Percentiles rank a stretch among this genome's conserved stretches.
Evolutionary conservation across 2,329 filamentous ascomycete genomes (phyloP).

Genomic region (Pseudomassariella vexata): DNA sequence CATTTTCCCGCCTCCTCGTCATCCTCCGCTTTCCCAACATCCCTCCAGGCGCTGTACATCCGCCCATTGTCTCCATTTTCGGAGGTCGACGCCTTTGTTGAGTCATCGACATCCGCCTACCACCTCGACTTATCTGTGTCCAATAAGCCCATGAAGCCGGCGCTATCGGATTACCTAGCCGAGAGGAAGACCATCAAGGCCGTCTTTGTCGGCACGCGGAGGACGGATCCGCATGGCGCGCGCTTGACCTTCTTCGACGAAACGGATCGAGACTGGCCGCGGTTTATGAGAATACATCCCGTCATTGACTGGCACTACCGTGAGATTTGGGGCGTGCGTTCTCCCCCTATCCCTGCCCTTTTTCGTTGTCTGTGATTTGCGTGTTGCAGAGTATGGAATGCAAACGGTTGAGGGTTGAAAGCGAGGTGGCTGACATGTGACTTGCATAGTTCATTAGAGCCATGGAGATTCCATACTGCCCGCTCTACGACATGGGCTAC

Average conservation of each 20-base stretch:
- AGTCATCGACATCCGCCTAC: conserved; percentile 59
- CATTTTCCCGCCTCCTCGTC: conserved; percentile 20
- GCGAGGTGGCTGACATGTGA: no score
- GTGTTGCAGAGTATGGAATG: no score
- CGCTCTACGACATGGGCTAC: conserved; percentile 80
- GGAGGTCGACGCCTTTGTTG: conserved; percentile 82
- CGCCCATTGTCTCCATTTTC: conserved; percentile 77
- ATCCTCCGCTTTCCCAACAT: conserved; percentile 28
- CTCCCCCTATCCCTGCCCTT: conserved; percentile 1
- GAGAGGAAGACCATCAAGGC: conserved; percentile 63
- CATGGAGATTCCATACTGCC: conserved; percentile 76
- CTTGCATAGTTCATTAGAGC: conserved; percentile 65
- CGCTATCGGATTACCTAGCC: conserved; percentile 70
- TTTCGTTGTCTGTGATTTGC: conserved; percentile 1
- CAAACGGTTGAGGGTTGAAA: no score
- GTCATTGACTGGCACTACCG: conserved; percentile 97
- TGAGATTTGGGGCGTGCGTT: conserved; percentile 85
- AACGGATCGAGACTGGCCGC: conserved; percentile 86
- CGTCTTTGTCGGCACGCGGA: conserved; percentile 80
- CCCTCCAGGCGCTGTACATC: conserved; percentile 81
- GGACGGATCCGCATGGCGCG: conserved; percentile 88
- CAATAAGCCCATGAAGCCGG: conserved; percentile 71
- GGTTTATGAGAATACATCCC: conserved; percentile 88
- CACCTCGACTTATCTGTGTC: conserved; percentile 72
- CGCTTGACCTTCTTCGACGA: conserved; percentile 74